A percentile compares a stretch with the other conserved stretches of the same genome.
These are phyloP conservation scores for Mollisiaceae sp. DNA, from an alignment of 2,329 filamentous ascomycete species.

Conservation along the genomic window DNA sequence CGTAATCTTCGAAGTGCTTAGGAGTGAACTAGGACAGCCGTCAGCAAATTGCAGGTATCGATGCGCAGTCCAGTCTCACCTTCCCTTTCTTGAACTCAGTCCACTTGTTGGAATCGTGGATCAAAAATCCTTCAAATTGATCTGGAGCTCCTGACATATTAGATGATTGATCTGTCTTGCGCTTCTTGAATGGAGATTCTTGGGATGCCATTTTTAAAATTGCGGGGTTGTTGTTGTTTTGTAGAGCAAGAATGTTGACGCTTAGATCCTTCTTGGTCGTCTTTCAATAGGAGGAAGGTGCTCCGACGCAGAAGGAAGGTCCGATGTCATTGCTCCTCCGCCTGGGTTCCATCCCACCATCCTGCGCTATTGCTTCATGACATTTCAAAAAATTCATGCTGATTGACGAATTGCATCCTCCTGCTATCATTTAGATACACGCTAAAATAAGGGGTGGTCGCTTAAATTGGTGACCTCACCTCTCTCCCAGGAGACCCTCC, in stretches of 20 bases:
- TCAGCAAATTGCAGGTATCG: neutral
- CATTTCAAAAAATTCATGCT: neutral
- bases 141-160: conserved; percentile 52
- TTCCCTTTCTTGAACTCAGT: conserved; percentile 35
- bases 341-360: neutral
- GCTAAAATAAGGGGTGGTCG: neutral
- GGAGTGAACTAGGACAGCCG: conserved; percentile 54
- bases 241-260: neutral
- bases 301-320: neutral
- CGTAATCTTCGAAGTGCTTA: conserved; percentile 84
- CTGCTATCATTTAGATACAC: neutral
- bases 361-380: neutral
- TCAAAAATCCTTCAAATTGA: conserved; percentile 65
- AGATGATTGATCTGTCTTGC: conserved; percentile 8
- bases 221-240: neutral
- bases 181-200: conserved; percentile 12
- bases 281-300: neutral
- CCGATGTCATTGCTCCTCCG: conserved; percentile 16
- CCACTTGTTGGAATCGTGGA: conserved; percentile 43
- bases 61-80: conserved; percentile 15
- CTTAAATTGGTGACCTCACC: conserved; percentile 4
- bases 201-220: conserved; percentile 1
- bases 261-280: neutral
- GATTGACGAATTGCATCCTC: neutral
- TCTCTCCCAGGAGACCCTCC: neutral